Evolutionary conservation across 2,329 filamentous ascomycete genomes (phyloP), one percentile per base, ranked within the genome.

Genomic region (Aspergillus uvarum): DNA sequence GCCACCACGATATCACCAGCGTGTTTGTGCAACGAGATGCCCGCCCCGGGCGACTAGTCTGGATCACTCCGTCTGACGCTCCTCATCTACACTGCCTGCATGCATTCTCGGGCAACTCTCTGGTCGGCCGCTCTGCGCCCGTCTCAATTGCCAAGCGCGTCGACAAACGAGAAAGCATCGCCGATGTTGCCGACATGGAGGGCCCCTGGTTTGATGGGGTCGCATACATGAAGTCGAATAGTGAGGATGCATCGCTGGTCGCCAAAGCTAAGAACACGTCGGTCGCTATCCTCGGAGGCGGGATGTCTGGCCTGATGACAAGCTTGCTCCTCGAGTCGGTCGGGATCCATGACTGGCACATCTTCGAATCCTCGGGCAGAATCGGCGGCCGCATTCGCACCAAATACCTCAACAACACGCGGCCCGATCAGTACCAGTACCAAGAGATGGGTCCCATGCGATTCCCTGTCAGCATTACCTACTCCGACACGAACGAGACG

Each of bases 371-470:
- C 0, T 75, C 75, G 0, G 66, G 75, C 2, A 70, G 77, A 4
- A 59, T 80, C 1, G 79, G 79, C 0, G 79, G 79, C 1, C 75
- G 79, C 4, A 76, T 81, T 29, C 75, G 74, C 51, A 81, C 79
- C 1, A 68, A 71, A 2, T 81, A 79, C 55, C 68, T 81, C 4
- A 79, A 78, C 60, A 70, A 73, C 47, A 76, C 76, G 32, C 22
- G 59, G 47, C 67, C 76, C 16, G 71, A 73, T 8, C 64, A 76
- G 5, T 73, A 75, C 32, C 73, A 76, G 51, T 76, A 76, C 29
- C 72, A 75, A 47, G 74, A 81, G 59, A 78, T 81, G 72, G 79
- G 79, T 0, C 78, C 78, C 0, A 80, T 80, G 79, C 74, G 79
- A 2, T 77, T 80, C 54, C 78, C 79, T 0, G 71, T 77, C 24